Conservation (phyloP, 805 yeast genomes). For the Isabelozyma heimii region DNA sequence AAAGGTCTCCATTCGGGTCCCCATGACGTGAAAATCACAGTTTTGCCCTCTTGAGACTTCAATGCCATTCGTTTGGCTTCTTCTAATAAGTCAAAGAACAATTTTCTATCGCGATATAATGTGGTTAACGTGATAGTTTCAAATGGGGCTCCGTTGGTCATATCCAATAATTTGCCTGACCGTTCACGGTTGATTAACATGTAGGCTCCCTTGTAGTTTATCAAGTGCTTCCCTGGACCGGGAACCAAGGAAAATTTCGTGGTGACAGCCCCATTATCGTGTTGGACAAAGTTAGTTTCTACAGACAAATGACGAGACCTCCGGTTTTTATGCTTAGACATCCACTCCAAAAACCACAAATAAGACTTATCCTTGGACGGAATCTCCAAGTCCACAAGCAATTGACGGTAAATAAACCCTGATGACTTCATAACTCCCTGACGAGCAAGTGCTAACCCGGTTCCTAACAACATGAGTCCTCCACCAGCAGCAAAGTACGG, state of each 20-base stretch:
- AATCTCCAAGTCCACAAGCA: conserved; percentile 89
- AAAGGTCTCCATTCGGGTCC: conserved; percentile 99
- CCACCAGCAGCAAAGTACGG: conserved; percentile 99
- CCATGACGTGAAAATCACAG: conserved; percentile 91
- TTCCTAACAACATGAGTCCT: conserved; percentile 94
- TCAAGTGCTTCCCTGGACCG: conserved; percentile 93
- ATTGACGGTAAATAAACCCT: conserved; percentile 69
- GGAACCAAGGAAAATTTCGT: conserved; percentile 92
- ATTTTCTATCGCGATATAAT: conserved; percentile 69
- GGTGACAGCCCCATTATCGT: conserved; percentile 86
- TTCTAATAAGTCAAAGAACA: conserved; percentile 66
- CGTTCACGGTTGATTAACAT: conserved; percentile 88
- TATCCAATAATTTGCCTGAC: conserved; percentile 82
- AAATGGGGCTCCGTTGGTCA: conserved; percentile 89
- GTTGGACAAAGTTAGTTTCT: conserved; percentile 81
- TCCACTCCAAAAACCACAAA: conserved; percentile 95
- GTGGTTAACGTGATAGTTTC: conserved; percentile 96
- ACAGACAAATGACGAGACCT: conserved; percentile 84
- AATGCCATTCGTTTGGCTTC: conserved; percentile 88
- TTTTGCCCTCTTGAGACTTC: conserved; percentile 83
- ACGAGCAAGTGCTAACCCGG: conserved; percentile 75
- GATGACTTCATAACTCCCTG: conserved; percentile 64
- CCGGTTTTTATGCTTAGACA: conserved; percentile 77
- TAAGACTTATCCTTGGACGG: conserved; percentile 92
- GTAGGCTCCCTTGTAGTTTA: conserved; percentile 81